Base-by-base conservation (phyloP, 2,329 filamentous ascomycete genomes). In the Monosporascus sp. region DNA sequence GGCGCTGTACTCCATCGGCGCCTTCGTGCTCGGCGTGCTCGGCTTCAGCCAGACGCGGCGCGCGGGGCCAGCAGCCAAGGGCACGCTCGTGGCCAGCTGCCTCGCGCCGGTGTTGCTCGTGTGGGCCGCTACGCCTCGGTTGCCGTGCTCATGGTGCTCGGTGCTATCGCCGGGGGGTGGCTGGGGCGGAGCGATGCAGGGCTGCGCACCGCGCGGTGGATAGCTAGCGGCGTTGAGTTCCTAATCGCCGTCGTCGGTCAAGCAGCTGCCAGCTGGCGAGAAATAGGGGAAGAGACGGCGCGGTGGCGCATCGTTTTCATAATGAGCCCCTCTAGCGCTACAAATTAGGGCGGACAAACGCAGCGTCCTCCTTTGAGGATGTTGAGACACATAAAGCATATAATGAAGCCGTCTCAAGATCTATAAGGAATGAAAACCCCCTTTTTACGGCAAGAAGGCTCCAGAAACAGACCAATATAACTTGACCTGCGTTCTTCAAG, bases 21-120 rank as follows among this genome's bases (percentile, higher is more conserved):
- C 74, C 57, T 83, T 83, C 68, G 71, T 80, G 55, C 52, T 75
- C 31, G 82, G 81, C 37, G 81, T 78, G 51, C 75, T 79, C 60
- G 61, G 66, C 64, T 73, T 80, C 63, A 70, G 73, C 51, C 60
- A 67, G 52, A 59, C 64, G 17, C 59, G 69, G 55, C 52, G 58
- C 61, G 57, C 68, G 64, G 63, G 67, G 48, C 59, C 74, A 55
- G 64, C 69, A 61, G 59, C 71, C 55, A 68, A 75, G 49, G 69
- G 68, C 15, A 75, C 74, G 31, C 68, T 82, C 20, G 64, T 72
- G 25, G 47, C 71, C 6, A 78, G 77, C 35, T 83, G 84, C 63
- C 59, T 80, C 45, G 48, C 78, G 0, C 82, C 85, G 66, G 69
- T 74, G 3, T 51, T 73, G 8, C 70, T 80, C 53, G 73, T 85